phyloP scores from a whole-genome alignment of 345 rosid species.

The Corchorus capsularis region DNA sequence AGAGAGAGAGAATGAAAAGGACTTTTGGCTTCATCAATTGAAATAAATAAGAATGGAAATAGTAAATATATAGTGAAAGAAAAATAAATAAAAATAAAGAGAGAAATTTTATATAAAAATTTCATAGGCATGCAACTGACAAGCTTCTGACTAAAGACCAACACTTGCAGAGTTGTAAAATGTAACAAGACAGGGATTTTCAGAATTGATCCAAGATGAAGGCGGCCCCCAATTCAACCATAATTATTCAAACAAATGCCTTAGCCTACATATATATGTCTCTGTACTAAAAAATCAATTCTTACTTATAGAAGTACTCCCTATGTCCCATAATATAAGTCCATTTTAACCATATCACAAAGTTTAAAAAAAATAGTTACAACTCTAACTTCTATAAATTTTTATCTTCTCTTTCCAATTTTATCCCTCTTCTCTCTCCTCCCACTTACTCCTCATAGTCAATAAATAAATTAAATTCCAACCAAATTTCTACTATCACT shows the following conservation, averaged over 20 bases:
- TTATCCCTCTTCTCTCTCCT: too few species aligned
- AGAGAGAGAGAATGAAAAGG: neutral
- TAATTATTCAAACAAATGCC: neutral
- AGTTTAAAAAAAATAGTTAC: too few species aligned
- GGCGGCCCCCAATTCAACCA: constrained; percentile 16
- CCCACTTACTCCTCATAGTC: too few species aligned
- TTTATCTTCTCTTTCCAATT: too few species aligned
- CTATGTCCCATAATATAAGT: too few species aligned
- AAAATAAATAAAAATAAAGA: too few species aligned
- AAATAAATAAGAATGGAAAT: neutral
- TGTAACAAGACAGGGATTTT: neutral
- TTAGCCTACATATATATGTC: neutral
- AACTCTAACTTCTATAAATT: too few species aligned
- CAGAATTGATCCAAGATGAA: constrained; percentile 3
- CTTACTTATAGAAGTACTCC: too few species aligned
- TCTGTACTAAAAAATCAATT: too few species aligned
- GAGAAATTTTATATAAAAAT: neutral
- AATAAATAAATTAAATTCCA: too few species aligned
- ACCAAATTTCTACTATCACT: too few species aligned
- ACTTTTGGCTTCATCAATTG: neutral
- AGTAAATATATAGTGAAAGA: neutral
- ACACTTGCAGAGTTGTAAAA: neutral
- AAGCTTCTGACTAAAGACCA: neutral
- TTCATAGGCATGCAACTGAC: neutral
- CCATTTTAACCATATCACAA: too few species aligned